Evolutionary conservation across 805 yeast genomes (phyloP), one percentile per base, ranked within the genome.

Genomic region (Zygosaccharomyces siamensis): DNA sequence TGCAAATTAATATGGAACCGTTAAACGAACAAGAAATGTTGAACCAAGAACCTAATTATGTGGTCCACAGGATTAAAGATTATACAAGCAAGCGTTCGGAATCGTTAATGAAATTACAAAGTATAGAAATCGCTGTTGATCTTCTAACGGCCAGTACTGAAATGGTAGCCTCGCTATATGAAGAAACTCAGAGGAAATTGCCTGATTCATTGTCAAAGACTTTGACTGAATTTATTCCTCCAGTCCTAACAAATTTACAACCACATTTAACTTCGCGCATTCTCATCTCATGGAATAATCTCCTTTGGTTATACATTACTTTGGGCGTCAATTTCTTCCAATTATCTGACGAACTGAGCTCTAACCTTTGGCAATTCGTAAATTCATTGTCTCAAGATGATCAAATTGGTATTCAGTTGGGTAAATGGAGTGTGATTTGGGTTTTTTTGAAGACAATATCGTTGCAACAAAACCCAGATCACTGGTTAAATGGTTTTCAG

Each of bases 61-160:
- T 63, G 27, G 57, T 63, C 7, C 53, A 57, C 23, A 64, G 61
- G 48, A 54, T 70, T 8, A 70, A 66, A 39, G 65, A 68, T 23
- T 69, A 68, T 37, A 64, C 75, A 3, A 72, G 71, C 24, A 71
- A 69, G 39, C 73, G 77, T 47, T 60, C 67, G 6, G 61, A 60
- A 11, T 79, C 86, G 2, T 75, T 77, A 53, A 67, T 75, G 39
- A 75, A 77, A 43, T 66, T 85, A 43, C 83, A 83, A 54, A 74
- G 86, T 3, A 69, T 86, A 20, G 95, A 88, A 57, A 74, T 84
- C 0, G 73, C 85, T 0, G 67, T 90, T 20, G 98, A 92, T 63
- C 64, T 92, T 28, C 71, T 88, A 21, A 80, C 97, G 1, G 85
- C 90, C 1, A 72, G 83, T 5, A 76, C 85, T 56, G 97, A 89